A percentile compares a stretch with the other conserved stretches of the same genome.
These are phyloP conservation scores for Trametes villosa DNA, from an alignment of 768 basidiomycete species.

Conservation along the genomic window DNA sequence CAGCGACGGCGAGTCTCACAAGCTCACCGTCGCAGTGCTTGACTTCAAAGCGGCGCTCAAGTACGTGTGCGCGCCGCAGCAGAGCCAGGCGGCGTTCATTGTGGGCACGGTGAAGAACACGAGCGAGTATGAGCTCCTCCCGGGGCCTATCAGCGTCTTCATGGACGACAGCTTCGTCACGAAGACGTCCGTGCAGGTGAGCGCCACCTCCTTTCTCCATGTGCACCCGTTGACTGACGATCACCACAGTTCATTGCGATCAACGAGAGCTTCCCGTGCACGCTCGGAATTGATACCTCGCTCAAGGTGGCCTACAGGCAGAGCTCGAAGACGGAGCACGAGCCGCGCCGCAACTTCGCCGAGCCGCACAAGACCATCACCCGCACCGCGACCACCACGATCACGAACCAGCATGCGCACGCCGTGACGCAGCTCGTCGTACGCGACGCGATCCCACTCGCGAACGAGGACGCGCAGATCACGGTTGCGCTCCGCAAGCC, in stretches of 20 bases:
- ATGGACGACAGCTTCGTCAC: conserved; percentile 61
- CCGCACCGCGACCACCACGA: conserved; percentile 43
- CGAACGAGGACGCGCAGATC: conserved; percentile 42
- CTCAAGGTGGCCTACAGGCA: conserved; percentile 45
- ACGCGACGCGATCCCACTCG: conserved; percentile 49
- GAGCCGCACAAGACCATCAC: conserved; percentile 49
- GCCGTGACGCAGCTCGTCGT: conserved; percentile 49
- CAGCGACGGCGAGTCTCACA: conserved; percentile 58
- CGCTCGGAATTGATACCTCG: conserved; percentile 48
- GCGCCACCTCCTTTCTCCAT: conserved; percentile 19
- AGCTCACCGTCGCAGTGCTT: conserved; percentile 57
- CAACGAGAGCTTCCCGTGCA: conserved; percentile 57
- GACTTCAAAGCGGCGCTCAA: conserved; percentile 50
- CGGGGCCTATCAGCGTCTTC: conserved; percentile 58
- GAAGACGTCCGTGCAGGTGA: conserved; percentile 50
- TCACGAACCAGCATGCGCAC: conserved; percentile 54
- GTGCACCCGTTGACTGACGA: too few species aligned
- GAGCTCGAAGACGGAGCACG: conserved; percentile 41
- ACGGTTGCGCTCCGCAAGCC: conserved; percentile 53
- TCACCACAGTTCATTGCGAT: conserved; percentile 42
- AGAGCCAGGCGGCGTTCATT: conserved; percentile 48
- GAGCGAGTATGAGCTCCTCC: conserved; percentile 58
- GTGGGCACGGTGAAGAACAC: conserved; percentile 59
- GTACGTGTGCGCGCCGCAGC: conserved; percentile 54
- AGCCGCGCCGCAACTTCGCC: conserved; percentile 46